Evolutionary conservation across 768 basidiomycete genomes (phyloP), one percentile per base, ranked within the genome.

Genomic region (Termitomyces titanicus): DNA sequence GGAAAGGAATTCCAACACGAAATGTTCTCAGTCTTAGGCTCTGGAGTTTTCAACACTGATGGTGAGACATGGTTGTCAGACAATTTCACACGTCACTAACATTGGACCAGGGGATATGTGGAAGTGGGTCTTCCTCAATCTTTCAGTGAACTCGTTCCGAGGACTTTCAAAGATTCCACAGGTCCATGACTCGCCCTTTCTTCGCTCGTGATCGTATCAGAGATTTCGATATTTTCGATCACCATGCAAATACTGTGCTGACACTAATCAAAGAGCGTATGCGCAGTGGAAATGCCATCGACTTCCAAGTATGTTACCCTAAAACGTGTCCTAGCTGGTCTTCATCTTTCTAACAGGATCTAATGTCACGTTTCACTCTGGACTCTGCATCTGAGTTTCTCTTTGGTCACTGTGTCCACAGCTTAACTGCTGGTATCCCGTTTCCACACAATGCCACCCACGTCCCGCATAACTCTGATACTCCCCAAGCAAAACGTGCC

Each of bases 31-130:
- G 72, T 86, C 10, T 67, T 87, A 15, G 87, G 87, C 0, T 75
- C 75, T 13, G 86, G 87, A 0, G 82, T 88, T 4, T 88, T 88
- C 64, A 87, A 88, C 57, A 80, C 83, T 13, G 84, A 87, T 53
- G 84, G 85, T 78, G 60, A 55, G 72, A 51, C 29, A 39, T 51
- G 5, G n/a, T 12, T 5, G 15, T 11, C 11, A 12, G 1, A 34
- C 9, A 25, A 25, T 12, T 24, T 38, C 22, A n/a, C 10, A 24
- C 5, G 12, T 24, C 17, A n/a, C 2, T 33, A 50, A 48, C 12
- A n/a, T 45, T 3, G 37, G 12, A 51, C 50, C 42, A 70, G 67
- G 64, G 27, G 66, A 71, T 34, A 72, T 74, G 71, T 75, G 73
- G 74, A 71, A 74, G 69, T 73, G 59, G 45, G 69, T 51, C 31